Evolutionary conservation across 202 grass and related monocot species (phyloP), one percentile per base, ranked within the genome.

Genomic region (Saccharum hybrid): DNA sequence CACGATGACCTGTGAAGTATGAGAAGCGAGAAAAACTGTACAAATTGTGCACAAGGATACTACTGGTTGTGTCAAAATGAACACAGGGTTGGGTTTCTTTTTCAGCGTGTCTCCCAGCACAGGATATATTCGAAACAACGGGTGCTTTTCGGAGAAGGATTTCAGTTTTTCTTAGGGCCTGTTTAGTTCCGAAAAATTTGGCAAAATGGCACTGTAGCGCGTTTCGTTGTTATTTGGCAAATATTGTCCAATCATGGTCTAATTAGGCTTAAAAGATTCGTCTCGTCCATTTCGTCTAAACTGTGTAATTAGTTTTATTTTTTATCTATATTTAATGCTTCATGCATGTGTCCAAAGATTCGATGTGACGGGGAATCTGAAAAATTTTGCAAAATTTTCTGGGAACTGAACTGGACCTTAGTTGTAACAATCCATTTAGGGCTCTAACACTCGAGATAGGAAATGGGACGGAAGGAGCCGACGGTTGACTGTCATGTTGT

Each of bases 381-480:
- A 26, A 26, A 26, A 26, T 26, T 26, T 26, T 26, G 26, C 26
- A 26, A 26, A 26, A 26, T 26, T 26, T 26, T 0, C 26, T 26
- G 26, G 1, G 1, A 26, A 26, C 26, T 26, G 1, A 26, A 26
- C 26, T 0, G 26, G 1, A 26, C 26, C 26, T 26, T 70, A 23
- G 39, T 45, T 45, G 39, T 21, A 22, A 22, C n/a, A 7, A 6
- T 5, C 15, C 2, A 30, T 9, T 71, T 45, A 26, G 68, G 40
- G 21, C 39, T 28, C 22, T 48, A 48, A 41, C 7, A 66, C 22
- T 31, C 71, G 14, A 52, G 71, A 34, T 52, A 11, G 26, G 71
- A 73, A 73, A 73, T 73, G 71, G 71, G 15, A 12, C 4, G 71
- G 71, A 73, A 73, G 26, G 45, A 52, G 8, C 28, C 3, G 70